Conservation (phyloP, 2,329 filamentous ascomycete species). For the Epichloe glyceriae region DNA sequence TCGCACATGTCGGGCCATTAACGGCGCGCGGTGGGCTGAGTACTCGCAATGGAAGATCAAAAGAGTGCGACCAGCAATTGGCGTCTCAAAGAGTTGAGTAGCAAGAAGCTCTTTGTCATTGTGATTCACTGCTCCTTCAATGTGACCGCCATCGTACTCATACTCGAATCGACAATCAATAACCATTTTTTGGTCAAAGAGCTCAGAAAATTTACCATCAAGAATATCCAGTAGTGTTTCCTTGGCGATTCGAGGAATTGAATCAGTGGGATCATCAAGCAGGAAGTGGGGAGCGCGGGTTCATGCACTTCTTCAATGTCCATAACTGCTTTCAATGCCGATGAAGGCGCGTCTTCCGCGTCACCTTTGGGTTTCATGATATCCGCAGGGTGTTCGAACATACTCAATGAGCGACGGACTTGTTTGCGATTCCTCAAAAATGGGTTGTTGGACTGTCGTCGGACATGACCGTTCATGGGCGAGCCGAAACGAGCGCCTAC, state of each 20-base stretch:
- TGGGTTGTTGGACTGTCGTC: conserved; percentile 61
- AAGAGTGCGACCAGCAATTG: conserved; percentile 58
- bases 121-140: conserved; percentile 85
- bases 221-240: conserved; percentile 76
- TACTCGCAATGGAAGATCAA: conserved; percentile 97
- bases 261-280: conserved; percentile 67
- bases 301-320: conserved; percentile 68
- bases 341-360: conserved; percentile 35
- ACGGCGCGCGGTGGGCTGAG: conserved; percentile 86
- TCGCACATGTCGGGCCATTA: conserved; percentile 91
- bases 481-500: conserved; percentile 55
- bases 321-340: conserved; percentile 57
- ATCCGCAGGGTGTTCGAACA: conserved; percentile 90
- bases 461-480: conserved; percentile 55
- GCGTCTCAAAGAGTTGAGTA: conserved; percentile 59
- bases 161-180: conserved; percentile 98
- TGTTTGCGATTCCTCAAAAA: conserved; percentile 71
- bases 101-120: conserved; percentile 89
- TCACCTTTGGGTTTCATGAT: conserved; percentile 65
- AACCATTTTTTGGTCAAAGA: conserved; percentile 71
- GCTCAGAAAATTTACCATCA: conserved; percentile 65
- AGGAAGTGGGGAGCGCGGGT: conserved; percentile 68
- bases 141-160: conserved; percentile 93
- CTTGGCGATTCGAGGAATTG: conserved; percentile 74
- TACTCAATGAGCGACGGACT: conserved; percentile 85